Evolutionary conservation across 352 stramenopile genomes (phyloP).

Genomic region (Globisporangium carolinianum): DNA sequence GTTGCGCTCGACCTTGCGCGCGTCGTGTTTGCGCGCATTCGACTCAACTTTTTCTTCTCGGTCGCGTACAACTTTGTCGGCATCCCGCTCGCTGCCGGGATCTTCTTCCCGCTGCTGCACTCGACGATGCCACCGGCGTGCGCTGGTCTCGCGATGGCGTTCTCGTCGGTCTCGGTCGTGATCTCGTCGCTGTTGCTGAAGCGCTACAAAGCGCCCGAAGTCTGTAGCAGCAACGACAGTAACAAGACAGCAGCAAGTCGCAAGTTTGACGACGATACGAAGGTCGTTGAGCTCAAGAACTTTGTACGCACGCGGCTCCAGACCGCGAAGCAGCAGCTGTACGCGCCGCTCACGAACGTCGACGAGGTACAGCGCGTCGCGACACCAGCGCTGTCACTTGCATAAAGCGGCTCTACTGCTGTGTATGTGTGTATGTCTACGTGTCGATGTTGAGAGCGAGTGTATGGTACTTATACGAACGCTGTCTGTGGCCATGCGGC

Average conservation of each 20-base stretch:
- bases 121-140: conserved; percentile 80
- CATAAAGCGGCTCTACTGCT: conserved; percentile 1
- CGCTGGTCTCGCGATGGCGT: conserved; percentile 82
- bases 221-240: conserved; percentile 24
- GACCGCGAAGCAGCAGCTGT: conserved; percentile 43
- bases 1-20: conserved; percentile 76
- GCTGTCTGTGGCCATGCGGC: too few relatives aligned
- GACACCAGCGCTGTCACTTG: conserved; percentile 6
- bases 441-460: background rate
- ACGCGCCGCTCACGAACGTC: conserved; percentile 60
- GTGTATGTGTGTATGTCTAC: background rate
- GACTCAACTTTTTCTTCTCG: conserved; percentile 85
- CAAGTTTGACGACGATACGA: conserved; percentile 55
- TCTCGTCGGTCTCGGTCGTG: conserved; percentile 85
- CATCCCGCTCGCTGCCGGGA: conserved; percentile 77
- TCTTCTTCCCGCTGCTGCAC: conserved; percentile 83
- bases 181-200: conserved; percentile 84
- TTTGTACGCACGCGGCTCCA: conserved; percentile 51
- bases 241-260: conserved; percentile 8
- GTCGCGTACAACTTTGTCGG: conserved; percentile 83
- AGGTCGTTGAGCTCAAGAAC: conserved; percentile 75
- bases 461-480: background rate
- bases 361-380: conserved; percentile 28
- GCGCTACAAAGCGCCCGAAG: conserved; percentile 46
- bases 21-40: conserved; percentile 77